phyloP scores from a whole-genome alignment of 176 grass and related monocot genomes.

The Oryza australiensis region DNA sequence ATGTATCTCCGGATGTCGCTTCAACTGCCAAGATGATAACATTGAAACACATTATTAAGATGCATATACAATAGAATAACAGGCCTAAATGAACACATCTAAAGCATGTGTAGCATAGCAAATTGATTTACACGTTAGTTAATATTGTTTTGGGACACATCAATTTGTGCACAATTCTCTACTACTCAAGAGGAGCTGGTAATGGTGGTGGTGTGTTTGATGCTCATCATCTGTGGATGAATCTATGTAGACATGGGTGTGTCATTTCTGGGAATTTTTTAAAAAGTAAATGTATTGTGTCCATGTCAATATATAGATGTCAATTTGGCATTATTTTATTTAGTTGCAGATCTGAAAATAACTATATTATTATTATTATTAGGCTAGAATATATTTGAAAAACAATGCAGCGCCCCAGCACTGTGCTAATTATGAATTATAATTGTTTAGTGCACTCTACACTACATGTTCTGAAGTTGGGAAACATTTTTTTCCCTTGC shows the following conservation, averaged over 20 bases:
- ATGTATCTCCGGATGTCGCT: slow-evolving; percentile 17
- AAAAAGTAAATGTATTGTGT: not conserved
- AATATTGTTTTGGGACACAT: slow-evolving; percentile 3
- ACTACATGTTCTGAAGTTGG: not conserved
- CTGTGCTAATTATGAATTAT: not conserved
- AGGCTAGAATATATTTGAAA: not conserved
- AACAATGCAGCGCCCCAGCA: not conserved
- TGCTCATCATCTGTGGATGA: not conserved
- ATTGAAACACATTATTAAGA: slow-evolving; percentile 5
- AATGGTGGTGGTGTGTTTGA: not conserved
- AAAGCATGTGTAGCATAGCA: slow-evolving; percentile 5
- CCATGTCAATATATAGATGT: not conserved
- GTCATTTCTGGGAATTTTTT: not conserved
- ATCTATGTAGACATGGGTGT: not conserved
- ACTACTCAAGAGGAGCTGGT: not conserved
- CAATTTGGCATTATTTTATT: not conserved
- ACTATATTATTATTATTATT: not conserved
- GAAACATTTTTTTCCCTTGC: not conserved
- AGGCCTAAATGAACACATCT: not conserved
- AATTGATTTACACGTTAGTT: not conserved
- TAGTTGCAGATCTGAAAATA: not conserved
- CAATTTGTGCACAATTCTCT: not conserved
- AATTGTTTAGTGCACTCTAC: not conserved
- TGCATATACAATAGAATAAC: not conserved
- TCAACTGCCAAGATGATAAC: slow-evolving; percentile 47